Conservation (phyloP, 176 grass and related monocot species). For the Thalia dealbata region DNA sequence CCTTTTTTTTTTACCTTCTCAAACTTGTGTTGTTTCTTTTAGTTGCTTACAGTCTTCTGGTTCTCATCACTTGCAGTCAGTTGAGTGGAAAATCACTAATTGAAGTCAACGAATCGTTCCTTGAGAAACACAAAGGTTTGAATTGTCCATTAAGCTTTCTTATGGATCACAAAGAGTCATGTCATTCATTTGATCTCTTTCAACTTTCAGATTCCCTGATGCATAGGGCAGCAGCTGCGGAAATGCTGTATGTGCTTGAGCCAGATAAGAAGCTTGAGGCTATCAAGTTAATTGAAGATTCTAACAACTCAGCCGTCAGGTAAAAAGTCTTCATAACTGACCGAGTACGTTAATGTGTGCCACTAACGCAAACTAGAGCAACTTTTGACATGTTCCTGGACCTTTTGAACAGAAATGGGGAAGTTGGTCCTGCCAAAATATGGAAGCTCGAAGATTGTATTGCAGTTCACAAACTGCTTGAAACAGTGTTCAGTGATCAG, state of each 20-base stretch:
- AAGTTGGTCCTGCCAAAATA: constrained; percentile 47
- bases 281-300: constrained; percentile 95
- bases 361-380: background rate
- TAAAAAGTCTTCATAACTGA: constrained; percentile 29
- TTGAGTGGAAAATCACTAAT: constrained; percentile 75
- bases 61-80: constrained; percentile 42
- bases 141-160: background rate
- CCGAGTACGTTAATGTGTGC: constrained; percentile 2
- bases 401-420: constrained; percentile 34
- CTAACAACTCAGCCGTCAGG: constrained; percentile 56
- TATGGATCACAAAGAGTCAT: background rate
- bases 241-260: constrained; percentile 85
- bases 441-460: constrained; percentile 78
- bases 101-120: constrained; percentile 66
- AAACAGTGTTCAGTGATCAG: constrained; percentile 46
- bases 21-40: constrained; percentile 7
- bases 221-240: constrained; percentile 77
- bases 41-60: background rate
- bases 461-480: constrained; percentile 79
- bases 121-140: constrained; percentile 77
- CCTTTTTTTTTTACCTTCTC: constrained; percentile 10
- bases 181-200: constrained; percentile 8
- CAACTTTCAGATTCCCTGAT: constrained; percentile 51
- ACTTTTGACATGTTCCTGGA: constrained; percentile 2
- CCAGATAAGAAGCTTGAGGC: constrained; percentile 68